A percentile compares a stretch with the other conserved stretches of the same genome.
Conservation (phyloP, 2,329 filamentous ascomycete genomes). For the Aspergillus texensis region DNA sequence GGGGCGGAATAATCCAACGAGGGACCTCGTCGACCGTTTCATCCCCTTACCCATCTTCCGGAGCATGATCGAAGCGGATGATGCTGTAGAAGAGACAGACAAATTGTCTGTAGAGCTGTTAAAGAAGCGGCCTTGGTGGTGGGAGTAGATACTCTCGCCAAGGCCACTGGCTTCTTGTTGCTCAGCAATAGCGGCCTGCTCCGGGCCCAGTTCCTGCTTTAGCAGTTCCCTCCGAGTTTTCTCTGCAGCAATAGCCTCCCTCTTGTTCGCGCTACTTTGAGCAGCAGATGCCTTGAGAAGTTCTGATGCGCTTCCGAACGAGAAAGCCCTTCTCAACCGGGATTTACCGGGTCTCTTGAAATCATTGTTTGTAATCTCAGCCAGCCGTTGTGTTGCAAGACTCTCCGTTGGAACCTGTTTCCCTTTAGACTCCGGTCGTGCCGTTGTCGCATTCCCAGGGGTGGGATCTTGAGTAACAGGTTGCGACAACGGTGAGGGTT, state of each 20-base stretch:
- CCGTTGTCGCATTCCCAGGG: constrained; percentile 20
- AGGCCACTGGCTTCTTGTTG: constrained; percentile 91
- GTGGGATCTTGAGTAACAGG: constrained; percentile 57
- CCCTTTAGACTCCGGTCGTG: constrained; percentile 25
- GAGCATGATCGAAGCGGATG: constrained; percentile 58
- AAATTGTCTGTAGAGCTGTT: constrained; percentile 92
- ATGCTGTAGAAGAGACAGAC: constrained; percentile 52
- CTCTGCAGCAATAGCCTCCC: constrained; percentile 48
- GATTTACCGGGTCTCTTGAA: constrained; percentile 79
- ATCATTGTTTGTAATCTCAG: constrained; percentile 84
- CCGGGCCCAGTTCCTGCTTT: constrained; percentile 74
- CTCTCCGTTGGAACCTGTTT: constrained; percentile 52
- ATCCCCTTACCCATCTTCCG: constrained; percentile 99
- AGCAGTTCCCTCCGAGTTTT: constrained; percentile 68
- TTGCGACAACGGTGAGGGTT: constrained; percentile 74
- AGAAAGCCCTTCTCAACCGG: constrained; percentile 85
- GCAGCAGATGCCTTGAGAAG: constrained; percentile 74
- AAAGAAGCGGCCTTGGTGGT: constrained; percentile 78
- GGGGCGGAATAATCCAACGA: constrained; percentile 91
- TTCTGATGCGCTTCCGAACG: constrained; percentile 93
- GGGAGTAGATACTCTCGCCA: constrained; percentile 87
- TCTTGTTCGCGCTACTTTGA: constrained; percentile 57
- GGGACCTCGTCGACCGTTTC: constrained; percentile 87
- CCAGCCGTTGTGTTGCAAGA: constrained; percentile 79
- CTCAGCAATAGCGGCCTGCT: constrained; percentile 87